Evolutionary conservation across 768 basidiomycete genomes (phyloP), one percentile per base, ranked within the genome.

Genomic region (Tremella yokohamensis): DNA sequence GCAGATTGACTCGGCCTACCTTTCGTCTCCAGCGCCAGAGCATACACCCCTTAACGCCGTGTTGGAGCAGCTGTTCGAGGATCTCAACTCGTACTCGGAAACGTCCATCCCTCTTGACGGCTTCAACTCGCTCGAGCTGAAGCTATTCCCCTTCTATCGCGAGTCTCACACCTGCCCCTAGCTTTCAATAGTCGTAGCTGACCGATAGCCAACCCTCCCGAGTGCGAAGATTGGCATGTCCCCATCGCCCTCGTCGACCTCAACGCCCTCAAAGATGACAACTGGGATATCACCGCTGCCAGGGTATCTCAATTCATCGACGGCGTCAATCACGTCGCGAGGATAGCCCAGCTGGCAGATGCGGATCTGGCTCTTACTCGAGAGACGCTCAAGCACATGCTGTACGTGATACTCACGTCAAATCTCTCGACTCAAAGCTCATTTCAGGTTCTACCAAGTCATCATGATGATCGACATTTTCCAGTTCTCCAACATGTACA

Each of bases 401-500:
- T 99, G 90, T 96, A 91, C 70, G 40, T 47, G 11, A 16, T 47
- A 25, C 22, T n/a, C 53, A 15, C 19, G 18, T n/a, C 24, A 29
- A 11, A 6, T 25, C 22, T 34, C 20, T 25, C 20, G 12, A 24
- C 11, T 12, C 22, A 9, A 2, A 7, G 49, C 49, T 24, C 11
- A 20, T 50, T 7, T 49, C 50, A 61, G 60, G 7, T 50, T 50
- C 49, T 50, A 50, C 51, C 25, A 52, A 13, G 51, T 60, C 26
- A 40, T 49, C n/a, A 9, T 40, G 19, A 8, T 58, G 68, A 85
- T 93, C 54, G 96, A 99, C 78, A 90, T 98, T 44, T 99, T 99
- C 75, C 93, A 96, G 75, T 94, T 87, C 75, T 91, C 91, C 15
- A 98, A 98, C 76, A 90, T 94, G 86, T 99, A 99, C 73, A 91